A percentile compares a stretch with the other conserved stretches of the same genome.
These are phyloP conservation scores for Adansonia madagascariensis DNA, from an alignment of 441 rosid genomes.

Conservation along the genomic window DNA sequence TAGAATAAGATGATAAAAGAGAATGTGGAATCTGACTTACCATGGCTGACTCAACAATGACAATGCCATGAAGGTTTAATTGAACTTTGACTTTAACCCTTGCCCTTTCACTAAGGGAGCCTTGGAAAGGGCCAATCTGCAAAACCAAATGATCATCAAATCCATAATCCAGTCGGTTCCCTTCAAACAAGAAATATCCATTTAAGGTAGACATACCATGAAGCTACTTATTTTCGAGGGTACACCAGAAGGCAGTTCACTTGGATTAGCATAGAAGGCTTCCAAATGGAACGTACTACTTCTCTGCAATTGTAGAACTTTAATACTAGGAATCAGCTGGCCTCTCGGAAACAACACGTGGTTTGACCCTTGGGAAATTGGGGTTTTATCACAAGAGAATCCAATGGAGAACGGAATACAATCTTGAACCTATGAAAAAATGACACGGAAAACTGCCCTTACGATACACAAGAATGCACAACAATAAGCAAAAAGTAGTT, in stretches of 20 bases:
- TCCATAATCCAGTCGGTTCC: neutral
- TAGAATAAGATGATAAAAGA: constrained; percentile 16
- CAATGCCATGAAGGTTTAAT: constrained; percentile 64
- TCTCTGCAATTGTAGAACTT: constrained; percentile 35
- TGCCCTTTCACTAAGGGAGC: constrained; percentile 44
- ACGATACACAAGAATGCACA: neutral
- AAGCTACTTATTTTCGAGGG: constrained; percentile 49
- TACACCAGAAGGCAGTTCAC: constrained; percentile 33
- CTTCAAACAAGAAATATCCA: constrained; percentile 3
- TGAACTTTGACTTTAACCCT: constrained; percentile 65
- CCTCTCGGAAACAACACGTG: constrained; percentile 55
- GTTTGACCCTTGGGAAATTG: constrained; percentile 44
- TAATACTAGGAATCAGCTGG: constrained; percentile 61
- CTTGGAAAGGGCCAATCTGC: constrained; percentile 46
- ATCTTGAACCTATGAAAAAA: constrained; percentile 62
- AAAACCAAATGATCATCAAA: constrained; percentile 40
- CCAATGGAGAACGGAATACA: constrained; percentile 65
- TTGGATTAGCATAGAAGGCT: constrained; percentile 10
- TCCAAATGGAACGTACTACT: constrained; percentile 24
- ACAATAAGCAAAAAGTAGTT: neutral
- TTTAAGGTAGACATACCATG: constrained; percentile 42
- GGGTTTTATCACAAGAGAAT: constrained; percentile 52
- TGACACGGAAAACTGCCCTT: neutral
- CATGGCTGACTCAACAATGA: constrained; percentile 56
- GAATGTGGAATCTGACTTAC: constrained; percentile 42